phyloP scores from a whole-genome alignment of 2,329 filamentous ascomycete genomes.

The Aspergillus pseudoglaucus region DNA sequence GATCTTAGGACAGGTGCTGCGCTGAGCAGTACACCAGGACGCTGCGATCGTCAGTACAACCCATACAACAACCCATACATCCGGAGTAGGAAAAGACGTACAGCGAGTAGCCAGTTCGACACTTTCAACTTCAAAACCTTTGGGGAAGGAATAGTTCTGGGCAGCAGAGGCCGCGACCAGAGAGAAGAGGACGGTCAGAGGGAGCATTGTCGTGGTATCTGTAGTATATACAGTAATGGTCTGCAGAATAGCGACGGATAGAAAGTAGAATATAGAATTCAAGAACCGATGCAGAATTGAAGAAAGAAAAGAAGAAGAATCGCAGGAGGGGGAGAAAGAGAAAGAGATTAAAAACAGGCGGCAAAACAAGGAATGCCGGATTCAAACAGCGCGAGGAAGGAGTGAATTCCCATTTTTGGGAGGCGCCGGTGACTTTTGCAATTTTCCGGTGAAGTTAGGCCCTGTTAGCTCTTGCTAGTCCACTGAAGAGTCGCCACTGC shows the following conservation, averaged over 20 bases:
- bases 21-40: constrained; percentile 54
- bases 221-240: background rate
- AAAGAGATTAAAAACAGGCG: background rate
- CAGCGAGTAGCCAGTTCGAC: constrained; percentile 24
- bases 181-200: constrained; percentile 42
- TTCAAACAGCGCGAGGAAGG: background rate
- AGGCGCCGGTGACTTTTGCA: too few relatives aligned
- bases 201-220: constrained; percentile 39
- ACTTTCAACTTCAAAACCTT: constrained; percentile 37
- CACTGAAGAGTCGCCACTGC: too few relatives aligned
- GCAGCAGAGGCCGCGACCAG: constrained; percentile 42
- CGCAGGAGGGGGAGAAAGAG: constrained; percentile 1
- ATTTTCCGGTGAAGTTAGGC: too few relatives aligned
- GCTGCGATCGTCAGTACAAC: constrained; percentile 21
- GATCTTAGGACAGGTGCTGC: constrained; percentile 54
- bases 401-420: too few relatives aligned
- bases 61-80: background rate
- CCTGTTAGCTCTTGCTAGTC: too few relatives aligned
- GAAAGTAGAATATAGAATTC: background rate
- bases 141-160: constrained; percentile 37
- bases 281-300: background rate
- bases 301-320: background rate
- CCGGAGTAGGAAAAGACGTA: constrained; percentile 1
- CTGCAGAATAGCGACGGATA: background rate
- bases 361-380: background rate